Base-by-base conservation (phyloP, 495 filamentous ascomycete species). In the Letharia columbiana region DNA sequence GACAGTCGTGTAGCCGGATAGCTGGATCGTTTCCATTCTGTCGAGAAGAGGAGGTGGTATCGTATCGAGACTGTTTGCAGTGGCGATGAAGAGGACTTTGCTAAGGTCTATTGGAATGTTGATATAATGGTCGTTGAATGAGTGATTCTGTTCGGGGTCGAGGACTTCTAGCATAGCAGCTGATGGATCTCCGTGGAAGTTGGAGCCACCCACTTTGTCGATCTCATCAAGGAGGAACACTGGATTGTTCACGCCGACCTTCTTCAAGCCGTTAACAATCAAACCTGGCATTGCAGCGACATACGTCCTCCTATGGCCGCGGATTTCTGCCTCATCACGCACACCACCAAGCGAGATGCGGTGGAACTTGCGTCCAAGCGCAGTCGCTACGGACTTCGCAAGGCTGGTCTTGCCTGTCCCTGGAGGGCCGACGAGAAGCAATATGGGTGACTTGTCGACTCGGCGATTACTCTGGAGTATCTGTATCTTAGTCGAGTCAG, bases 121-220 rank as follows among this genome's bases (percentile, higher is more conserved):
- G 75, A 99, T 86, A 76, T 98, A 99, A 76, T 99, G 95, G 71
- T 99, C 95, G 17, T 83, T 88, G 77, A 99, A 99, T 20, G 86
- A 86, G 75, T 96, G 82, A 71, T 99, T 99, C 77, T 99, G 95
- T 74, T 99, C 95, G 11, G 95, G 95, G 72, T 99, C 95, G 33
- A 99, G 83, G 17, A 99, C 95, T 76, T 99, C 95, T 18, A 99
- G 85, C 91, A 99, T 96, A 1, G 95, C 95, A n/a, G 95, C 95
- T 37, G 91, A 95, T 11, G 95, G 95, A 71, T 99, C 95, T 45
- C 95, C 95, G 71, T 99, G 91, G 76, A 91, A 89, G 74, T 92
- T 97, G 47, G 91, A 85, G 65, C 87, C 87, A 66, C 95, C 92
- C 62, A 98, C 83, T 80, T 99, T 99, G 81, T 99, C 95, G 70